Percentiles rank a stretch among this genome's conserved stretches.
Evolutionary conservation across 2,329 filamentous ascomycete species (phyloP).

Genomic region (Beauveria scarabaeidicola): DNA sequence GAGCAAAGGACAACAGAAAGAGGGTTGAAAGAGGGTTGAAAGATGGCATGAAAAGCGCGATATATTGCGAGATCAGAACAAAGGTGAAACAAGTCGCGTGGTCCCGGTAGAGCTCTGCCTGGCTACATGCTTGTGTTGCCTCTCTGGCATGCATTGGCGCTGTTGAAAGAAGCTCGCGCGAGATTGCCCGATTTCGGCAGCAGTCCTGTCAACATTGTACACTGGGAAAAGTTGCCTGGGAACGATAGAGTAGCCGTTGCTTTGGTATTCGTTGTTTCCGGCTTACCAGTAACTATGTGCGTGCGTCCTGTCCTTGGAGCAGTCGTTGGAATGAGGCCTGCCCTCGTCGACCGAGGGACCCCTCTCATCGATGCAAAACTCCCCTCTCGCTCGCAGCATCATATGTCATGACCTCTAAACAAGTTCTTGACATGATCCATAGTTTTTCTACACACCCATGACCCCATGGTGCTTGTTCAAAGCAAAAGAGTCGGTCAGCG

Average conservation of each 20-base stretch:
- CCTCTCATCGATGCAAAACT: neutral
- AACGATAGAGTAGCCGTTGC: neutral
- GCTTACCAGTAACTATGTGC: neutral
- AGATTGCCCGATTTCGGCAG: neutral
- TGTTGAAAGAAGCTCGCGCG: neutral
- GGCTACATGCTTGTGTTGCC: neutral
- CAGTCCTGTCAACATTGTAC: neutral
- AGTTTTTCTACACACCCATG: neutral
- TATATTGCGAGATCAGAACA: neutral
- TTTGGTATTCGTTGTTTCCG: neutral
- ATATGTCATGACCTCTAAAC: neutral
- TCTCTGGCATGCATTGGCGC: neutral
- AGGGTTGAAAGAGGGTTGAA: neutral
- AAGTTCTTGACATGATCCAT: neutral
- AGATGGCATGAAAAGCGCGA: neutral
- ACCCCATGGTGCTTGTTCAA: neutral
- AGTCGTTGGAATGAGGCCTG: neutral
- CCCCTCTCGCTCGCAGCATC: conserved; percentile 7
- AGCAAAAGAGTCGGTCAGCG: conserved; percentile 9
- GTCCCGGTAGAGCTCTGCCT: neutral
- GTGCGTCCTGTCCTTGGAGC: neutral
- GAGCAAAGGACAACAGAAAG: neutral
- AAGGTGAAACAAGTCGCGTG: neutral
- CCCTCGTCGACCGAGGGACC: neutral
- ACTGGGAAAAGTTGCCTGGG: neutral